Evolutionary conservation across 768 basidiomycete genomes (phyloP).

Genomic region (Leucocoprinus leucothites): DNA sequence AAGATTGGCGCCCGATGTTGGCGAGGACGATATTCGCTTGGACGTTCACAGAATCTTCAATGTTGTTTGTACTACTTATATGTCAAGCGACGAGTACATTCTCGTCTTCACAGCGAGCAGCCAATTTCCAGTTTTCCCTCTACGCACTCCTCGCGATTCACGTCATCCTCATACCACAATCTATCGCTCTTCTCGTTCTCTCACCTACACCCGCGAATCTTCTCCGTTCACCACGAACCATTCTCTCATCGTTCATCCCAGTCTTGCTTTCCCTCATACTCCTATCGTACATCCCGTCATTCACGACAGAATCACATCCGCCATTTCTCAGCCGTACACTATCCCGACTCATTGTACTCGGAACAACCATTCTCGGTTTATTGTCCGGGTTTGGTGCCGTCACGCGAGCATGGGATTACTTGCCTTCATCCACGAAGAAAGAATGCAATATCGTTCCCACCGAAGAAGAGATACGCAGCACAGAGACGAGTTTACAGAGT

Average conservation of each 20-base stretch:
- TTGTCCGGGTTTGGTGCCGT: conserved; percentile 80
- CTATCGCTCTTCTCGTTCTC: conserved; percentile 56
- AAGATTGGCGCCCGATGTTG: conserved; percentile 13
- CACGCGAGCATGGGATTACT: conserved; percentile 59
- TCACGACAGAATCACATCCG: conserved; percentile 39
- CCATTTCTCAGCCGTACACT: conserved; percentile 47
- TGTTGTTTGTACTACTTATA: conserved; percentile 69
- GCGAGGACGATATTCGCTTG: conserved; percentile 51
- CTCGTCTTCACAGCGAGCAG: conserved; percentile 50
- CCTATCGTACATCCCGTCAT: conserved; percentile 66
- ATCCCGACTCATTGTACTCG: conserved; percentile 69
- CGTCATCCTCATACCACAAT: conserved; percentile 65
- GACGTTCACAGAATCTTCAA: conserved; percentile 73
- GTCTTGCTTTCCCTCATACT: conserved; percentile 54
- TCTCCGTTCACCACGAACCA: background rate
- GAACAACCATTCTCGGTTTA: conserved; percentile 74
- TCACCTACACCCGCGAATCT: conserved; percentile 28
- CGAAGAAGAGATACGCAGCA: conserved; percentile 49
- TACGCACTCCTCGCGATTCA: conserved; percentile 56
- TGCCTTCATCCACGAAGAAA: conserved; percentile 37
- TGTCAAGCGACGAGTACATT: conserved; percentile 63
- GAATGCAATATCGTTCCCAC: conserved; percentile 33
- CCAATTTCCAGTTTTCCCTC: conserved; percentile 71
- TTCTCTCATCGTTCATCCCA: conserved; percentile 32
- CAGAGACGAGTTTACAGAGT: conserved; percentile 56